Base-by-base conservation (phyloP, 306 rosid species). In the Cicer bijugum region DNA sequence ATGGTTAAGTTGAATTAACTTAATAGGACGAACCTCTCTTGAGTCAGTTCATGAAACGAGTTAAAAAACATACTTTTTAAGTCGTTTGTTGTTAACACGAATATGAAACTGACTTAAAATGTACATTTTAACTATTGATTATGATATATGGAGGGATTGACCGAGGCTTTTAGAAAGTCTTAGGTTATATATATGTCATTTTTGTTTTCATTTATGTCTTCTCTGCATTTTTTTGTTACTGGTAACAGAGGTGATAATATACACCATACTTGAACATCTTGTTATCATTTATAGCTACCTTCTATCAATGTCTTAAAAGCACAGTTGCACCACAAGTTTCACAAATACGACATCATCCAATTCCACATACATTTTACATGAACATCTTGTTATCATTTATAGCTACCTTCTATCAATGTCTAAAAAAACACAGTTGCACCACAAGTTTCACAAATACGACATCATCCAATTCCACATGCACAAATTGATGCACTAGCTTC, bases 401-500 rank as follows among this genome's bases (percentile, higher is more conserved):
- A 33, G 37, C 6, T 63, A 33, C 37, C 6, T 63, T 79, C 39
- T 39, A 72, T 65, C 78, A 63, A 47, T 40, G 69, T 76, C 71
- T 65, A 10, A 48, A 76, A 71, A 71, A 38, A 50, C 16, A 44
- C 16, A 10, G 23, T 38, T 45, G 65, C 43, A 70, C 12, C 28
- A n/a, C 12, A 77, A 50, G 63, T 69, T 55, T 78, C 39, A 45
- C 23, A 51, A 78, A 44, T 14, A 35, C 15, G 40, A 46, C n/a
- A 73, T 52, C 52, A 38, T 52, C 40, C 5, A 58, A 12, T 28
- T 58, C 42, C 7, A 38, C 39, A 8, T 16, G 50, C 64, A 74
- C 59, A 58, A 44, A 51, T 68, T 52, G 46, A 74, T 51, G 60
- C 78, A 46, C 51, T 55, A 55, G 45, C 71, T 78, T 70, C 78